Evolutionary conservation across 1,284 basidiomycete species (phyloP), one percentile per base, ranked within the genome.

Genomic region (Grifola frondosa): DNA sequence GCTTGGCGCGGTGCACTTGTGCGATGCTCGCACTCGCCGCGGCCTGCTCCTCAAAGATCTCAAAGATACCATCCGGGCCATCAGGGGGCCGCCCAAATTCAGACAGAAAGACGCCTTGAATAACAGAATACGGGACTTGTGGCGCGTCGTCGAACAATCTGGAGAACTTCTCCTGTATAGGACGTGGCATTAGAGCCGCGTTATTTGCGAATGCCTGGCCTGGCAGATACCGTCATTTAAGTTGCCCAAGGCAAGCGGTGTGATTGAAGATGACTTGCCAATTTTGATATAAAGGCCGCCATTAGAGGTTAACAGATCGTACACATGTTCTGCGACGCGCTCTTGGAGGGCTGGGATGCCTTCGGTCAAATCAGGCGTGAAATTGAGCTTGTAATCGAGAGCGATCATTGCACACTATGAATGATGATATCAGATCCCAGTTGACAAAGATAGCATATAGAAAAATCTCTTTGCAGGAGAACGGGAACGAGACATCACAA

Each of bases 231-330:
- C n/a, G n/a, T n/a, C n/a, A n/a, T n/a, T n/a, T n/a, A n/a, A n/a
- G 22, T 23, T 23, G 10, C 29, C 25, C 31, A 38, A 23, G 22
- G 22, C 20, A 24, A 25, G 16, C 20, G n/a, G 32, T 37, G 26
- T 24, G 34, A 22, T 26, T 16, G 34, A 20, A 37, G 17, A 3
- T 10, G 5, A 17, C 7, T 64, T 63, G 70, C 88, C 91, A 25
- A 94, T 86, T 64, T 96, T 96, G 58, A 95, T 89, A 64, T 94
- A 95, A 8, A 95, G 69, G 3, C 92, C 92, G 13, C 88, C 85
- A 63, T 94, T 94, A 16, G 74, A 74, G 3, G 81, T 85, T 52
- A 92, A 80, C 34, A 93, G 72, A 61, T 83, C 68, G 52, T 82
- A 84, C 33, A 96, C 69, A 36, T 89, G 70, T n/a, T 81, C 69